Conservation (phyloP, 345 rosid species). For the Tarenaya hassleriana region DNA sequence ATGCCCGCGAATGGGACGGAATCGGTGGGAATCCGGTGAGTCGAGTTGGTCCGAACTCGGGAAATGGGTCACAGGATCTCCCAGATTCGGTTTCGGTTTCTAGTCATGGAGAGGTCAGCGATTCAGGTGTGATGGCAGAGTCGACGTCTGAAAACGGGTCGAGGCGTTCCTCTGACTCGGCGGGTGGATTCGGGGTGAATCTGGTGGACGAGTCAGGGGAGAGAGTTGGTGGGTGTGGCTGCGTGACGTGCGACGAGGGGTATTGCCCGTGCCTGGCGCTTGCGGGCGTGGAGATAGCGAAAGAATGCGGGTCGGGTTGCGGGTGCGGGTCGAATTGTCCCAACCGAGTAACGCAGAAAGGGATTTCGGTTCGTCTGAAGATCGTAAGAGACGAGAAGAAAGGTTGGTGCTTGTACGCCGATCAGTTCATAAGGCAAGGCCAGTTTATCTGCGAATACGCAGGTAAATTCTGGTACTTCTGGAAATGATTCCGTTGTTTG, state of each 20-base stretch:
- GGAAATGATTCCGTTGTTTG: not conserved
- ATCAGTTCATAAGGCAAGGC: constrained; percentile 53
- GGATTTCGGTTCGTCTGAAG: constrained; percentile 51
- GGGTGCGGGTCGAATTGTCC: constrained; percentile 50
- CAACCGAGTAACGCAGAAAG: constrained; percentile 60
- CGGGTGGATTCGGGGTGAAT: constrained; percentile 16
- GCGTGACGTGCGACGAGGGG: constrained; percentile 45
- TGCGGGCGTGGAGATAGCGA: constrained; percentile 32
- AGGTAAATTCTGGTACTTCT: constrained; percentile 31
- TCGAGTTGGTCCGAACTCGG: not conserved
- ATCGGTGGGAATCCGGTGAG: not conserved
- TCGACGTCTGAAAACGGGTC: not conserved
- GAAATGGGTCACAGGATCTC: not conserved
- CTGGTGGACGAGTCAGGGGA: constrained; percentile 28
- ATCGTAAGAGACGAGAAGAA: constrained; percentile 51
- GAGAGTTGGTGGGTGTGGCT: constrained; percentile 31
- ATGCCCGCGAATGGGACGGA: constrained; percentile 2
- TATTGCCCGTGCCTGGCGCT: constrained; percentile 33
- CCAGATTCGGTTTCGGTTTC: not conserved
- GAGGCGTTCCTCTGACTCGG: not conserved
- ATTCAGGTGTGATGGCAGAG: not conserved
- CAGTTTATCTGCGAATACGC: constrained; percentile 86
- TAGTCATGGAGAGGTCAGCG: not conserved
- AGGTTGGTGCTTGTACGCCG: constrained; percentile 79
- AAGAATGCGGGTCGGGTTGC: constrained; percentile 71